Evolutionary conservation across 352 stramenopile genomes (phyloP), one percentile per base, ranked within the genome.

Genomic region (Globisporangium parvum): DNA sequence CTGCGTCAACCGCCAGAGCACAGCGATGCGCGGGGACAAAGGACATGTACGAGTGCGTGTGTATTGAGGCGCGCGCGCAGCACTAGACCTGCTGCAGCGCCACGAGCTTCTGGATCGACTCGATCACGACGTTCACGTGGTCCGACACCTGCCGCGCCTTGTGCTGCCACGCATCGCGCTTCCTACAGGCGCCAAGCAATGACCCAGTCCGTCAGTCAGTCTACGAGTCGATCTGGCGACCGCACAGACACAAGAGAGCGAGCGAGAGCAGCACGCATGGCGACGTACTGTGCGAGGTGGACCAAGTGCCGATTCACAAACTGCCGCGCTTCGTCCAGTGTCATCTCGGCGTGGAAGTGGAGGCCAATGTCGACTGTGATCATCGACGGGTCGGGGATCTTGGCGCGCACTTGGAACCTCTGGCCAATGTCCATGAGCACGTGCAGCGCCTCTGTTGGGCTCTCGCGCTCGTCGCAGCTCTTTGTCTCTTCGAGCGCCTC

Each of bases 321-420:
- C 6, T 31, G 47, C 35, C 67, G 63, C 24, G 82, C 82, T 57
- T 92, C 82, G 1, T 60, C 23, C 6, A 86, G 56, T 20, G 79
- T 88, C 81, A 92, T 92, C 62, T 92, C 79, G 44, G 77, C 79
- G 63, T 90, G 76, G 55, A 90, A 88, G 52, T 85, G 71, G 21
- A 92, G 76, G 0, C 81, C 81, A 31, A 92, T 66, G 53, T 88
- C 81, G 23, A 92, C 74, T 6, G 65, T 85, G 28, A 92, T 71
- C 24, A 84, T 68, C 20, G 73, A 73, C 59, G 73, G 62, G 60
- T 89, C 72, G 0, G 58, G 17, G 37, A 88, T 70, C 58, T 92
- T 89, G 37, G 81, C 70, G 47, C 76, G 82, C 54, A 92, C 75
- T 47, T 85, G 71, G 66, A 92, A 92, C 17, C 70, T 68, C 60